Base-by-base conservation (phyloP, 2,329 filamentous ascomycete genomes). In the Fusarium duplospermum region DNA sequence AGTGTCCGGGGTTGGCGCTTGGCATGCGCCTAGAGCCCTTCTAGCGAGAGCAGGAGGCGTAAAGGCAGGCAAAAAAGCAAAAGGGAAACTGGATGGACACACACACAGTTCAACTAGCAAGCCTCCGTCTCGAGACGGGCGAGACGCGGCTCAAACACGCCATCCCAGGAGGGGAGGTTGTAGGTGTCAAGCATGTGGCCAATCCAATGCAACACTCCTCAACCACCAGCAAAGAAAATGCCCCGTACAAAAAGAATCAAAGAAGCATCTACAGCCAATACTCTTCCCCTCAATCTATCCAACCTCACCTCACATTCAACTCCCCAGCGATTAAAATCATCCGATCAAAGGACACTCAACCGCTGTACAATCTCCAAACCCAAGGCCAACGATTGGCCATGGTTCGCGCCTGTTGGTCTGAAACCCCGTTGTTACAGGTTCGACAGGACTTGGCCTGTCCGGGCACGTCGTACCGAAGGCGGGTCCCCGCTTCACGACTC, bases 361-460 rank as follows among this genome's bases (percentile, higher is more conserved):
- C 35, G 56, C 56, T 18, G 56, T 20, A n/a, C 38, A 54, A 67
- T 64, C 33, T 47, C 22, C 16, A 31, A 42, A 16, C 45, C 58
- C 10, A 9, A 9, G 40, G 4, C 29, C 42, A 52, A 31, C 65
- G 72, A 75, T 75, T 73, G 67, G 73, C 14, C 42, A 18, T 56
- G 18, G n/a, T 22, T 52, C 29, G 38, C 62, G 57, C 69, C 47
- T 52, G 64, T 52, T 64, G 36, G 62, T 76, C 69, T 74, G 72
- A 72, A 73, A 76, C 74, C 76, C 71, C 74, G 62, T 63, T 77
- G 76, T 78, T 78, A 76, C 76, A 78, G 76, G 76, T 78, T 69
- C 64, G 66, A 71, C 68, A 70, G 62, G 72, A 67, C 75, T 66
- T 70, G 70, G 63, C 45, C 70, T 63, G 47, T 59, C 76, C 67